Evolutionary conservation across 139 green algal genomes (phyloP).

Genomic region (Raphidocelis subcapitata): DNA sequence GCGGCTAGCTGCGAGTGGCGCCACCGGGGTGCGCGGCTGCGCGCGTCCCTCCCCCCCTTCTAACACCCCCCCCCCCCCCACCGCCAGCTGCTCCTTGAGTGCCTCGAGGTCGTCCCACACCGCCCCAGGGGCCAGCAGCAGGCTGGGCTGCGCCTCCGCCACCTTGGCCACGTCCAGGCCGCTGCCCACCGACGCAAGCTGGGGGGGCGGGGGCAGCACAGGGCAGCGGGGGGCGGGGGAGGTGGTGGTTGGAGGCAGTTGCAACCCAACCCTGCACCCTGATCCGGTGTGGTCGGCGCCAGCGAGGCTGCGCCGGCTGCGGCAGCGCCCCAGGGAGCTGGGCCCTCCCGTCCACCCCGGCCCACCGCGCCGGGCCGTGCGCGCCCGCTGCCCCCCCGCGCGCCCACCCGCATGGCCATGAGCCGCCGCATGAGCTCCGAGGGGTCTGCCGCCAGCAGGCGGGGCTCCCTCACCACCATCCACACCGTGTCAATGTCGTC

Average conservation of each 20-base stretch:
- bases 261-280: too few species aligned
- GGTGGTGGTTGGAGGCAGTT: too few species aligned
- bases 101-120: not conserved
- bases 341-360: not conserved
- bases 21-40: too few species aligned
- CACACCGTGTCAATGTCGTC: slow-evolving; percentile 45
- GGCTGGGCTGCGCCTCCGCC: slow-evolving; percentile 52
- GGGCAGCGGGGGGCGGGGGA: too few species aligned
- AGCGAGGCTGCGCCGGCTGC: too few species aligned
- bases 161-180: slow-evolving; percentile 53
- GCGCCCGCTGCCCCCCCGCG: not conserved
- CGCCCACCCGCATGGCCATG: slow-evolving; percentile 52
- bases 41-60: too few species aligned
- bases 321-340: too few species aligned
- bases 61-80: too few species aligned
- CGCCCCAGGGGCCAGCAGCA: slow-evolving; percentile 42
- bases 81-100: slow-evolving; percentile 1
- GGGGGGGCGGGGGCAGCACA: not conserved
- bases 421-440: slow-evolving; percentile 40
- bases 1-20: too few species aligned
- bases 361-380: not conserved
- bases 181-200: slow-evolving; percentile 30
- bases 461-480: slow-evolving; percentile 63
- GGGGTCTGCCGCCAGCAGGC: slow-evolving; percentile 50
- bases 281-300: too few species aligned